Percentiles rank a stretch among this genome's conserved stretches.
phyloP scores from a whole-genome alignment of 805 yeast genomes.

The Starmerella stellata region DNA sequence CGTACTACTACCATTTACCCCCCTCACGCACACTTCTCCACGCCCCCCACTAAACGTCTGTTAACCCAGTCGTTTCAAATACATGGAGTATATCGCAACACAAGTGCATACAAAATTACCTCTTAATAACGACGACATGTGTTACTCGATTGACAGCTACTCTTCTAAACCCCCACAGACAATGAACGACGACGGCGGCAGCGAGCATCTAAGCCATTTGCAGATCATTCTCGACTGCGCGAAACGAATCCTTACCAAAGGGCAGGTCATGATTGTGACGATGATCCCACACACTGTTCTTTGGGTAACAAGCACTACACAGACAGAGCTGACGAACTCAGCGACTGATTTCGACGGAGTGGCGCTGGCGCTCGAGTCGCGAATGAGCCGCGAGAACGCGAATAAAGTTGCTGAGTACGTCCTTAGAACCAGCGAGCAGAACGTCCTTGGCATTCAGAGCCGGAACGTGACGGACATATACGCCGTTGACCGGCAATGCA shows the following conservation, averaged over 20 bases:
- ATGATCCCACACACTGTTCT: conserved; percentile 10
- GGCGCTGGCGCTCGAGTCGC: conserved; percentile 9
- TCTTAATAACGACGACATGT: too few relatives aligned
- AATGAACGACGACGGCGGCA: conserved; percentile 1
- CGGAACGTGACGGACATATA: conserved; percentile 7
- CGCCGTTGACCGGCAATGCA: conserved; percentile 4
- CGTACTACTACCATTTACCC: too few relatives aligned
- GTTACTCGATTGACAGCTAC: too few relatives aligned
- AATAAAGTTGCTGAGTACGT: conserved; percentile 11
- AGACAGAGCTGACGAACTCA: conserved; percentile 5
- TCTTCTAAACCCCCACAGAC: too few relatives aligned
- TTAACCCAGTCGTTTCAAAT: too few relatives aligned
- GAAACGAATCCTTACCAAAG: conserved; percentile 5
- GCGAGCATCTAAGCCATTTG: neutral
- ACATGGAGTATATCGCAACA: too few relatives aligned
- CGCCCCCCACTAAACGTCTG: too few relatives aligned
- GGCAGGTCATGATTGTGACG: conserved; percentile 12
- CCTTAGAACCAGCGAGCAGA: conserved; percentile 7
- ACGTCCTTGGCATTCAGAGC: conserved; percentile 9
- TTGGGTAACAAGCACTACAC: conserved; percentile 12
- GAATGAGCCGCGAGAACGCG: conserved; percentile 10
- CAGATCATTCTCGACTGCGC: conserved; percentile 5
- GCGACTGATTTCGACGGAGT: conserved; percentile 6
- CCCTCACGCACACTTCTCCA: too few relatives aligned
- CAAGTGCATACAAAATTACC: too few relatives aligned